Evolutionary conservation across 164 flowering plant genomes (phyloP).

Genomic region (Cinnamomum chago): DNA sequence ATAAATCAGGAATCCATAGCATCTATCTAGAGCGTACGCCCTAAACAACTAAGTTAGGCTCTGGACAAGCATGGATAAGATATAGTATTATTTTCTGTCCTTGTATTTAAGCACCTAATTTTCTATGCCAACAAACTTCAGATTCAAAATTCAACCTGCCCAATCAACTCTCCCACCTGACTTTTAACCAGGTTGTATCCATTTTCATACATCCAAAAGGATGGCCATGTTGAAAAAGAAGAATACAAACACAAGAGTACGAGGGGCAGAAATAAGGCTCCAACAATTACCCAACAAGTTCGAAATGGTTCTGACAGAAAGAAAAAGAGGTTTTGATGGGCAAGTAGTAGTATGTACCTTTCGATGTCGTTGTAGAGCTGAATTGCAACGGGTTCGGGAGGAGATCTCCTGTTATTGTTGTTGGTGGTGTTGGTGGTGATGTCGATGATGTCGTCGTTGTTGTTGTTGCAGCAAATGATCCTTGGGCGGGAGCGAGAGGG

Average conservation of each 20-base stretch:
- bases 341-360: not conserved
- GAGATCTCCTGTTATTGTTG: not conserved
- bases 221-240: not conserved
- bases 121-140: no score
- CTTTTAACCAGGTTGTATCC: no score
- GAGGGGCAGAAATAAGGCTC: not conserved
- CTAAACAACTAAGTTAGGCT: no score
- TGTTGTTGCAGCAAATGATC: not conserved
- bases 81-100: no score
- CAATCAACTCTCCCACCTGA: no score
- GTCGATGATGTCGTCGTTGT: not conserved
- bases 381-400: slow-evolving; percentile 1
- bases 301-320: not conserved
- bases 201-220: no score
- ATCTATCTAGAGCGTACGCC: no score
- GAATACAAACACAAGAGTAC: not conserved
- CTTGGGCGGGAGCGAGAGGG: not conserved
- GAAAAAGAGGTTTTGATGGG: no score
- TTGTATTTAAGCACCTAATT: no score
- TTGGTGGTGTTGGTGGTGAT: not conserved
- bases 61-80: no score
- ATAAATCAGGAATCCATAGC: no score
- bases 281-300: not conserved
- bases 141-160: no score
- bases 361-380: slow-evolving; percentile 14